Base-by-base conservation (phyloP, 805 yeast species). In the Zygoascus flipseniorum region DNA sequence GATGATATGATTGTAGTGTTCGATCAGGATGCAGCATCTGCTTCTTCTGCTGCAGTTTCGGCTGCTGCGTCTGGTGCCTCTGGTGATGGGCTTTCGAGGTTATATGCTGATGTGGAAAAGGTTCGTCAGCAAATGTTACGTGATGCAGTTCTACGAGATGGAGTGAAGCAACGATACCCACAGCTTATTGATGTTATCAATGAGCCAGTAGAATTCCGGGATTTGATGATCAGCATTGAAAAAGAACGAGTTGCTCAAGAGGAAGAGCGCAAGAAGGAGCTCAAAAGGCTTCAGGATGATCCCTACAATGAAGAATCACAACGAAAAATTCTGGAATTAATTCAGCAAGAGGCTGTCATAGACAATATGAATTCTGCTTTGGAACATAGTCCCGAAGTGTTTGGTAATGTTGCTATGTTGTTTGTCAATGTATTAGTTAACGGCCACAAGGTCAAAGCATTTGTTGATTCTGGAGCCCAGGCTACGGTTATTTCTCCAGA, bases 381-480 rank as follows among this genome's bases (percentile, higher is more conserved):
- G 65, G 97, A 90, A 54, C 82, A 83, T 51, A 81, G 92, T 4
- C 99, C 99, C 0, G 99, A 93, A 66, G 77, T 86, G 39, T 93
- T 93, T 70, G 83, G 89, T 0, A 69, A 77, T 0, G 95, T 92
- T 2, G 79, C 79, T 32, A 89, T 93, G 96, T 76, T 93, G 42
- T 92, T 84, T 68, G 81, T 93, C 14, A 76, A 82, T 53, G 75
- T 89, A 43, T 83, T 80, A 59, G 84, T 92, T 39, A 90, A 93
- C 62, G 92, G 93, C 1, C 74, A 76, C 47, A 82, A 83, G 20
- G 85, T 89, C 2, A 87, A 87, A 65, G 98, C 98, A 0, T 89
- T 93, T 72, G 95, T 93, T 5, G 99, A 93, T 66, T 82, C 97
- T 0, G 99, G 99, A 1, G 98, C 99, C 0, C 97, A 89, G 67